Conservation (phyloP, 805 yeast genomes). For the Yarrowia divulgata region DNA sequence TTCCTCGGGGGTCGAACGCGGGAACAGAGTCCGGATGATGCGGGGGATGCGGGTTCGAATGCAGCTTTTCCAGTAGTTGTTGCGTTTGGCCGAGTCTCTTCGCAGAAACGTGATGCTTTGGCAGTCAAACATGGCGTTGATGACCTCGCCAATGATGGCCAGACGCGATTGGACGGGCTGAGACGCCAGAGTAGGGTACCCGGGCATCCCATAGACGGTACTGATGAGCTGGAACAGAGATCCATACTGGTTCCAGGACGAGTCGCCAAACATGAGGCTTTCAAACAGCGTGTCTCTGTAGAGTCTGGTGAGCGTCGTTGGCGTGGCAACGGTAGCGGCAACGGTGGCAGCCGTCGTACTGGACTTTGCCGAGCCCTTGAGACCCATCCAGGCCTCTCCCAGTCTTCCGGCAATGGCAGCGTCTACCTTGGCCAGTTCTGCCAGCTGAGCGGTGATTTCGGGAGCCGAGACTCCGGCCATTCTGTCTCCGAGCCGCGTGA, state of each 20-base stretch:
- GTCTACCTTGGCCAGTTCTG: slow-evolving; percentile 23
- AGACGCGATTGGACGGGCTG: slow-evolving; percentile 29
- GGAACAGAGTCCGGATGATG: slow-evolving; percentile 51
- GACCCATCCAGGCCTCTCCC: slow-evolving; percentile 24
- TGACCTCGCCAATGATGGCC: slow-evolving; percentile 52
- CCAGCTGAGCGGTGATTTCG: slow-evolving; percentile 8
- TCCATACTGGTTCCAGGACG: slow-evolving; percentile 42
- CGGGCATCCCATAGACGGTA: slow-evolving; percentile 40
- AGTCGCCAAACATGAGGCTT: slow-evolving; percentile 41
- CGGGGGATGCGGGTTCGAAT: slow-evolving; percentile 58
- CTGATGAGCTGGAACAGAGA: slow-evolving; percentile 40
- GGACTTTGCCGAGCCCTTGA: slow-evolving; percentile 8
- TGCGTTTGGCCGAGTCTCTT: slow-evolving; percentile 50
- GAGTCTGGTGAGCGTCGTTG: slow-evolving; percentile 41
- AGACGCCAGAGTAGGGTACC: slow-evolving; percentile 38
- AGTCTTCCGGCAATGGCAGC: slow-evolving; percentile 10
- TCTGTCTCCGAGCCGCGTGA: neutral
- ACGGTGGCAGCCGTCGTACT: neutral
- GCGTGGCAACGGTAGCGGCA: slow-evolving; percentile 7
- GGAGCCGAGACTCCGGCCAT: slow-evolving; percentile 17
- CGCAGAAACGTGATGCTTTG: slow-evolving; percentile 53
- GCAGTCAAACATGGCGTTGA: slow-evolving; percentile 57
- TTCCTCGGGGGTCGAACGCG: slow-evolving; percentile 8
- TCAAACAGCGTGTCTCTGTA: slow-evolving; percentile 45
- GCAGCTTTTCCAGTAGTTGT: slow-evolving; percentile 57